Percentiles rank a stretch among this genome's conserved stretches.
phyloP scores from a whole-genome alignment of 2,329 filamentous ascomycete genomes.

The Fusarium nodosum region DNA sequence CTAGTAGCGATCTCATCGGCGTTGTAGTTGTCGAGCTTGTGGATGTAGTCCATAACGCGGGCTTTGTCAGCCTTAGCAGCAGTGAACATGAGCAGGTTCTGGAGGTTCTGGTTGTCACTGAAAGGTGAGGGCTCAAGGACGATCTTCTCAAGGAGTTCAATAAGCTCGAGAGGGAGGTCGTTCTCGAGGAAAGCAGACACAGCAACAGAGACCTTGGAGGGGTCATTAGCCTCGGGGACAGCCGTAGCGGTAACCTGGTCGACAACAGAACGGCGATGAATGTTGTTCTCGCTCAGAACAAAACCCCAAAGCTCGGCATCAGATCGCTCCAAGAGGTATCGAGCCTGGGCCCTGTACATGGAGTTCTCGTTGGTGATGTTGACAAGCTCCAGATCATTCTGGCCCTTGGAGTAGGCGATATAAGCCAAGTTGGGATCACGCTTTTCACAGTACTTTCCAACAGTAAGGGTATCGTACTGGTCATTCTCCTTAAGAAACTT shows the following conservation, averaged over 20 bases:
- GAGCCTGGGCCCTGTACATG: conserved; percentile 99
- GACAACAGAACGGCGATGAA: conserved; percentile 91
- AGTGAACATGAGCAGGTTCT: conserved; percentile 96
- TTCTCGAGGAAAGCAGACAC: conserved; percentile 93
- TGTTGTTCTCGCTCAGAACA: conserved; percentile 94
- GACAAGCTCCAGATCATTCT: conserved; percentile 97
- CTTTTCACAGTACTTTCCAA: conserved; percentile 99
- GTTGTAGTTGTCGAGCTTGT: conserved; percentile 89
- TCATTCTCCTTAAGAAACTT: conserved; percentile 98
- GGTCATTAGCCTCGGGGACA: conserved; percentile 91
- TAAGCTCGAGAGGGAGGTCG: conserved; percentile 92
- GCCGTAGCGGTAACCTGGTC: conserved; percentile 97
- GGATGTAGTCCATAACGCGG: conserved; percentile 95
- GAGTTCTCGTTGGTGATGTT: conserved; percentile 99
- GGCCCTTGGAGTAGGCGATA: conserved; percentile 95
- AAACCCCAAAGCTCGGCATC: conserved; percentile 95
- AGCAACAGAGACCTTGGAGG: conserved; percentile 93
- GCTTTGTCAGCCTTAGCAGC: conserved; percentile 97
- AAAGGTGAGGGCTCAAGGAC: conserved; percentile 99
- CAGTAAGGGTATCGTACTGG: conserved; percentile 89
- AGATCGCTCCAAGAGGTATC: conserved; percentile 91
- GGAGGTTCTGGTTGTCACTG: conserved; percentile 95
- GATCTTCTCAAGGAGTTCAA: conserved; percentile 98
- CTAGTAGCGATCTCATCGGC: conserved; percentile 92
- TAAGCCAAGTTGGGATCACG: conserved; percentile 95